Percentiles rank a stretch among this genome's conserved stretches.
Evolutionary conservation across 805 yeast genomes (phyloP).

Genomic region (Clavispora santaluciae): DNA sequence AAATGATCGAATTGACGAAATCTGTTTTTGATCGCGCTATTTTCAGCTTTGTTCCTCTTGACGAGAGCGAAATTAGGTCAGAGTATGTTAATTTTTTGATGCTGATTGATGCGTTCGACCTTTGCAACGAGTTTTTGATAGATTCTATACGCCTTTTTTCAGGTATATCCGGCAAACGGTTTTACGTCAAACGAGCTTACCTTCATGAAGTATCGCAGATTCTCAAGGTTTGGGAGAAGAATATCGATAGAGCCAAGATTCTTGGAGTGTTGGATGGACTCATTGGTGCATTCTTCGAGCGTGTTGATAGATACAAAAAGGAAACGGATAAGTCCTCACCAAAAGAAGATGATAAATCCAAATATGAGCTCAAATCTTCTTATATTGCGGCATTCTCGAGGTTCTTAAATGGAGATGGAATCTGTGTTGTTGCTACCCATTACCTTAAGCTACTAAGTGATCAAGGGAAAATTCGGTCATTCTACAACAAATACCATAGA

Average conservation of each 20-base stretch:
- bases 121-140: slow-evolving; percentile 24
- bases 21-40: slow-evolving; percentile 50
- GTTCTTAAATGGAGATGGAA: slow-evolving; percentile 37
- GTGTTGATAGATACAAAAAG: slow-evolving; percentile 14
- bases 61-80: slow-evolving; percentile 20
- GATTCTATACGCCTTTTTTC: slow-evolving; percentile 21
- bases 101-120: slow-evolving; percentile 14
- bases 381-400: slow-evolving; percentile 20
- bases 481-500: slow-evolving; percentile 25
- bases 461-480: slow-evolving; percentile 14
- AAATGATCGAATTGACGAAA: slow-evolving; percentile 5
- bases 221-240: slow-evolving; percentile 11
- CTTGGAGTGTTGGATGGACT: slow-evolving; percentile 16
- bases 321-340: neutral
- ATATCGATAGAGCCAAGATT: slow-evolving; percentile 11
- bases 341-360: slow-evolving; percentile 1
- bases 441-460: slow-evolving; percentile 26
- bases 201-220: slow-evolving; percentile 6
- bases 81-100: slow-evolving; percentile 23
- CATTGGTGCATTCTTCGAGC: slow-evolving; percentile 15
- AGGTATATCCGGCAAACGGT: slow-evolving; percentile 10
- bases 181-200: slow-evolving; percentile 18
- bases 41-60: slow-evolving; percentile 33
- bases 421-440: slow-evolving; percentile 26
- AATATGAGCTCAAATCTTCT: slow-evolving; percentile 8